phyloP scores from a whole-genome alignment of 768 basidiomycete genomes.

The Psilocybe cyanescens region DNA sequence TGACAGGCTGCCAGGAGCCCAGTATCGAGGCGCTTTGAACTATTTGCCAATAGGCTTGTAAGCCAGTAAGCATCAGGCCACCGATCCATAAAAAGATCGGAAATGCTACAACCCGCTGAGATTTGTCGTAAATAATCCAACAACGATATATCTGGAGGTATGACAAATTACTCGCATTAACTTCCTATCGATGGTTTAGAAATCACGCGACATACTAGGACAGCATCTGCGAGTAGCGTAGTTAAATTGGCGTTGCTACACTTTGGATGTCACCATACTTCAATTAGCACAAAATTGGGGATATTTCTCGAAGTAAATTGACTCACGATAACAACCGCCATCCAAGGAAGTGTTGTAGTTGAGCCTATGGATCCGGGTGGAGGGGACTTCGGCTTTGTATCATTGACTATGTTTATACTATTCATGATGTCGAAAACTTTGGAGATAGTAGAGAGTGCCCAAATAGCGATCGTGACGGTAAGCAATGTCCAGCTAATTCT shows the following conservation, averaged over 20 bases:
- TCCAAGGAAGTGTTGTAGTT: neutral
- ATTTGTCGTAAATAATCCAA: conserved; percentile 22
- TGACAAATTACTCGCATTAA: neutral
- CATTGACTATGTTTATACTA: neutral
- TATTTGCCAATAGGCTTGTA: conserved; percentile 16
- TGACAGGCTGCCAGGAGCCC: conserved; percentile 9
- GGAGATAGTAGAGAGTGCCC: neutral
- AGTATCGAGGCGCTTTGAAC: conserved; percentile 2
- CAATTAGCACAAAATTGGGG: neutral
- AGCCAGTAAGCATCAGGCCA: conserved; percentile 6
- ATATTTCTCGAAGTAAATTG: neutral
- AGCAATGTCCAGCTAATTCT: conserved; percentile 11
- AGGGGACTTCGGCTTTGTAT: neutral
- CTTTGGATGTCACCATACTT: neutral
- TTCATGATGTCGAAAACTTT: neutral
- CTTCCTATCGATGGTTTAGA: neutral
- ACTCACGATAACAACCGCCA: neutral
- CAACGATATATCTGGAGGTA: conserved; percentile 23
- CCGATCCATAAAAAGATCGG: conserved; percentile 23
- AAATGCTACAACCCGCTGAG: conserved; percentile 11
- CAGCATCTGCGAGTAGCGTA: conserved; percentile 13
- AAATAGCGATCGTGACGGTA: conserved; percentile 2
- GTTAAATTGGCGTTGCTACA: conserved; percentile 11
- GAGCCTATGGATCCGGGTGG: neutral
- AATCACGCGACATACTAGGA: conserved; percentile 9